Base-by-base conservation (phyloP, 2,329 filamentous ascomycete species). In the Colletotrichum noveboracense region DNA sequence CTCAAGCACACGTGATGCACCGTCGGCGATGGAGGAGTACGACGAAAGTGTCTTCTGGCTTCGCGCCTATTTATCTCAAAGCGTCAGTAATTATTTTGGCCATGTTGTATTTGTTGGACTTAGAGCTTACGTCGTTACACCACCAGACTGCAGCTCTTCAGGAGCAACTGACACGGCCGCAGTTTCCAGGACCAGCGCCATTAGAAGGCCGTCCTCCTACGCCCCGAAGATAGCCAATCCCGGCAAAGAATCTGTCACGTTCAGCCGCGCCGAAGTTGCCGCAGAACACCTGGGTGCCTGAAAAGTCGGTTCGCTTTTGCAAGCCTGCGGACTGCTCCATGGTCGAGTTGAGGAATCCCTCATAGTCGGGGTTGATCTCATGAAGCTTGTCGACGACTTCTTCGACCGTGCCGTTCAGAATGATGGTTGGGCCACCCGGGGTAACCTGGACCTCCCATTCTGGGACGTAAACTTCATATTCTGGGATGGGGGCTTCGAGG, bases 71-170 rank as follows among this genome's bases (percentile, higher is more conserved):
- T n/a, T 1, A n/a, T 6, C 6, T n/a, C 18, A 43, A 2, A 10
- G 18, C 2, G 38, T 43, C 16, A 43, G 38, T 10, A 10, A 43
- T 0, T 4, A 43, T n/a, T 43, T 2, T 0, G 8, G 0, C 7
- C 18, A 43, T 43, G 16, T 10, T n/a, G 38, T 0, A 43, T 0
- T 43, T 43, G 38, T 2, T n/a, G 38, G 16, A 43, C 8, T 43
- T 0, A 9, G 0, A 0, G n/a, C 52, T 56, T 56, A 56, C 52
- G 4, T 56, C 52, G 0, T 56, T 56, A 0, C 52, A 56, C 52
- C 52, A 56, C 52, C 52, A 56, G 52, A 56, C 26, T 26, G 52
- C n/a, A 56, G 21, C 14, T 26, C 14, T 24, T 12, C 24, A 56
- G 12, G 52, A 56, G 13, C 52, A 56, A 9, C 21, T 56, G 12